Evolutionary conservation across 1,139 yeast species (phyloP), one percentile per base, ranked within the genome.

Genomic region (Trichomonascaceae sp.): DNA sequence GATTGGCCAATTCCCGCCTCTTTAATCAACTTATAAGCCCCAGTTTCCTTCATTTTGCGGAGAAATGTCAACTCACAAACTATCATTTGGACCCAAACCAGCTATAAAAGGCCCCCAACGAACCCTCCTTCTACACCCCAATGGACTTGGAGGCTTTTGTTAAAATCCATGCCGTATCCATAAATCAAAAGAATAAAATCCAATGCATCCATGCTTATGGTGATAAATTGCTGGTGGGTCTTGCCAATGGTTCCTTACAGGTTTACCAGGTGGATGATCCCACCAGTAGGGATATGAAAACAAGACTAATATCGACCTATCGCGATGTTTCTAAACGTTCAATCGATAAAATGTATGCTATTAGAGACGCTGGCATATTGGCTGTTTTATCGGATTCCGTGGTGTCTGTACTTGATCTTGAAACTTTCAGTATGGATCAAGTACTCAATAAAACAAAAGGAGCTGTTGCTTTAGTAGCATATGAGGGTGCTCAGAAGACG

Each of bases 281-380:
- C 3, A 57, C 58, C 32, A 58, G 65, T 8, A 59, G 60, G 4
- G 44, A 51, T 19, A 53, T 57, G 19, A 49, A 53, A 41, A 60
- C 61, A 7, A 36, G 50, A 18, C 56, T 63, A 22, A 45, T 50
- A 22, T 54, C 61, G 5, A 53, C 58, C 7, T 50, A 57, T 45
- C 53, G 56, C 10, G 56, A 53, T 32, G 49, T 65, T 15, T 51
- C 63, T 10, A 50, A 50, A 22, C 46, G 55, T 24, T 55, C 72
- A 17, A 66, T 73, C 43, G 67, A 64, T 12, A 65, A 67, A 51
- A 58, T 75, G 10, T 70, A 67, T 17, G 63, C 70, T 15, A 55
- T 74, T 22, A 65, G 69, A 24, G 71, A 68, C 46, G 65, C 73
- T n/a, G 69, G 70, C 15, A 66, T 67, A 39, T 54, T 75, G 43